Evolutionary conservation across 1,139 yeast species (phyloP).

Genomic region (Spencermartinsiella ligniputridi): DNA sequence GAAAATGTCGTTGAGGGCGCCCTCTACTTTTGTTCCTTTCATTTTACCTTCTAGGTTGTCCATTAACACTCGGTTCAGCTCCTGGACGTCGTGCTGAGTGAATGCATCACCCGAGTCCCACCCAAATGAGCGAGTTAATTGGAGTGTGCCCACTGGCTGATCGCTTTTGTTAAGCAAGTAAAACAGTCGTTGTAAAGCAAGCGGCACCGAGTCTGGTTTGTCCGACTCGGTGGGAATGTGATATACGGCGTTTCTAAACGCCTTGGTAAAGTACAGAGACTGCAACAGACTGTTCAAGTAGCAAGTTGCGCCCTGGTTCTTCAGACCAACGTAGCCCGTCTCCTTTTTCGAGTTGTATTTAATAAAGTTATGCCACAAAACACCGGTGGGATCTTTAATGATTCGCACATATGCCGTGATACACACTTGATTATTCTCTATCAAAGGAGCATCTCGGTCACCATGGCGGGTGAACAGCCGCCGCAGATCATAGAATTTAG

Average conservation of each 20-base stretch:
- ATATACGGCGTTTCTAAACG: slow-evolving; percentile 80
- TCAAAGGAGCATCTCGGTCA: slow-evolving; percentile 38
- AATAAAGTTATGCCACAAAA: slow-evolving; percentile 81
- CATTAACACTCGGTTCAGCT: slow-evolving; percentile 90
- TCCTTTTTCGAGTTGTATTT: slow-evolving; percentile 83
- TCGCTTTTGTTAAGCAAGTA: slow-evolving; percentile 69
- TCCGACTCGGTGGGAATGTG: slow-evolving; percentile 76
- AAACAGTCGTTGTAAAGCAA: slow-evolving; percentile 83
- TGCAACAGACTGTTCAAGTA: slow-evolving; percentile 88
- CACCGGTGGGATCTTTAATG: slow-evolving; percentile 87
- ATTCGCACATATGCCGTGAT: slow-evolving; percentile 74
- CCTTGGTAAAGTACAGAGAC: slow-evolving; percentile 80
- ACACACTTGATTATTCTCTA: slow-evolving; percentile 57
- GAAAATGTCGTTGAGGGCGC: slow-evolving; percentile 71
- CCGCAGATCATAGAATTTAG: slow-evolving; percentile 62
- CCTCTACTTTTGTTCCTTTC: slow-evolving; percentile 86
- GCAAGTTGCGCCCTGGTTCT: slow-evolving; percentile 97
- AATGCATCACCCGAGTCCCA: slow-evolving; percentile 97
- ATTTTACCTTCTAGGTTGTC: slow-evolving; percentile 86
- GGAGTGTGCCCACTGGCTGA: slow-evolving; percentile 78
- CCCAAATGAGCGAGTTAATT: slow-evolving; percentile 87
- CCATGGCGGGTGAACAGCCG: slow-evolving; percentile 36
- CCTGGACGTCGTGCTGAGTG: slow-evolving; percentile 98
- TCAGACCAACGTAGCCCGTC: slow-evolving; percentile 90
- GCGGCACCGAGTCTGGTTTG: slow-evolving; percentile 55